phyloP scores from a whole-genome alignment of 352 stramenopile species.

The Achlya hypogyna region DNA sequence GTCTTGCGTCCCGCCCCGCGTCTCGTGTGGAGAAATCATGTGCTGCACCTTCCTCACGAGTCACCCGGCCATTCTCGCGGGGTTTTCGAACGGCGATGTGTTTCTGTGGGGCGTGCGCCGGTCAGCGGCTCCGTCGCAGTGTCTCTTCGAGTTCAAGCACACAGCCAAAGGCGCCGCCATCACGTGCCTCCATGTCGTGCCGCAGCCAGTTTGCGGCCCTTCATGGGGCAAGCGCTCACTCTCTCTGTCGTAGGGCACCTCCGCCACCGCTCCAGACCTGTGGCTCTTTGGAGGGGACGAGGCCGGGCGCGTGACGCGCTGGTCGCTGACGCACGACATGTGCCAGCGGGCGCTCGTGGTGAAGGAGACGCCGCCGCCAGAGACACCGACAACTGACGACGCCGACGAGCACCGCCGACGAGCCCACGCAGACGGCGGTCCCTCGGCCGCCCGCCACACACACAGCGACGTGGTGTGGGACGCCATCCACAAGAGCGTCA shows the following conservation, averaged over 20 bases:
- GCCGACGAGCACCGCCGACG: neutral
- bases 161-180: neutral
- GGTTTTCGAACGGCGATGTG: conserved; percentile 34
- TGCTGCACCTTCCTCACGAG: conserved; percentile 43
- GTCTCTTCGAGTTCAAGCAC: neutral
- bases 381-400: neutral
- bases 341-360: neutral
- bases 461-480: conserved; percentile 4
- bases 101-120: conserved; percentile 34
- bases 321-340: conserved; percentile 23
- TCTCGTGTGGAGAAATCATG: conserved; percentile 36
- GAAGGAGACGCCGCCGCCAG: no score
- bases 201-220: neutral
- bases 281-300: conserved; percentile 41
- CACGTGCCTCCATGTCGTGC: neutral
- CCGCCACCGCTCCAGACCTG: conserved; percentile 25
- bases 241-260: no score
- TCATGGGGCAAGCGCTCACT: neutral
- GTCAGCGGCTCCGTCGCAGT: neutral
- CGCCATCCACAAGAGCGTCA: neutral
- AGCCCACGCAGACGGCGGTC: neutral
- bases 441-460: neutral
- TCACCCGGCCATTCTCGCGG: conserved; percentile 38
- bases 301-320: conserved; percentile 30
- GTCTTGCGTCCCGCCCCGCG: conserved; percentile 32